Evolutionary conservation across 2,329 filamentous ascomycete species (phyloP), one percentile per base, ranked within the genome.

Genomic region (Thielaviopsis populi): DNA sequence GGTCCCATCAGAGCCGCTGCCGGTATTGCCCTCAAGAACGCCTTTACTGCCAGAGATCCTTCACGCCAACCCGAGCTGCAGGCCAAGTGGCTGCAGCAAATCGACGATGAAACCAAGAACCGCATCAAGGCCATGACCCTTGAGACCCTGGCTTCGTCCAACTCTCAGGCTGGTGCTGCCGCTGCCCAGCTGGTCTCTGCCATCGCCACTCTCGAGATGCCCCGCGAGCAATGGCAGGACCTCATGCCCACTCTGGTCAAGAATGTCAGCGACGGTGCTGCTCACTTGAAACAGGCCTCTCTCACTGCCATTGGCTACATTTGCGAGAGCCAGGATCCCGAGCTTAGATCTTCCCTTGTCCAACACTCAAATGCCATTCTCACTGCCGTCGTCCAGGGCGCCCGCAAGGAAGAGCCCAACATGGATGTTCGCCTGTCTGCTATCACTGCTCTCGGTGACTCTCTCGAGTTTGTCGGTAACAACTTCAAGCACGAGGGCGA

Each of bases 401-500:
- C 94, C 67, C 86, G 94, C 70, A 96, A 96, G 76, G 94, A 99
- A 77, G 94, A 99, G 80, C 76, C 87, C 63, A 97, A 95, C 78
- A 75, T 78, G 69, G 92, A 99, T 72, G 91, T 99, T 66, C 89
- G 94, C 68, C 83, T 91, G 69, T 90, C 94, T 62, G 94, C 94
- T 72, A 94, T 99, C 73, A 89, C 89, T 60, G 94, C 94, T 56
- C 86, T 99, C 54, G 89, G 91, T 70, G 94, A 99, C 76, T 96
- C 92, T 46, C 86, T 97, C 66, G 94, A 99, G 75, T 99, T 99
- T 72, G 92, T 99, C 65, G 85, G 91, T 69, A 95, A 90, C 77
- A 99, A 99, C 79, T 99, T 99, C 76, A 95, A 96, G 77, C 94
- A 97, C 71, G 94, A 99, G 76, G 94, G 92, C 71, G 94, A 99